Evolutionary conservation across 371 early-diverging fungal genomes (phyloP), one percentile per base, ranked within the genome.

Genomic region (Saksenaea oblongispora): DNA sequence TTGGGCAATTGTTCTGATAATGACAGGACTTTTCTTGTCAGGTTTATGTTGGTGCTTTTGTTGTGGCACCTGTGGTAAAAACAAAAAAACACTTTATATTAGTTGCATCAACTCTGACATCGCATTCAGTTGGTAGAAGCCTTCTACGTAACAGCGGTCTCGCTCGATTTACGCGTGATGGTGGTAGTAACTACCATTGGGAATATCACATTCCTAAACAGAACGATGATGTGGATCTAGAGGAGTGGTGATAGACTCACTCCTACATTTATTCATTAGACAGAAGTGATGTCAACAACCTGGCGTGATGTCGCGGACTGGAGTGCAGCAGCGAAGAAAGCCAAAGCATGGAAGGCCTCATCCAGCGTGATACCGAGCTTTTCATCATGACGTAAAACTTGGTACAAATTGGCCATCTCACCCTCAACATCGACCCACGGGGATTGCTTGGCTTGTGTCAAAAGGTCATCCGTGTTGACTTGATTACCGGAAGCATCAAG

Each of bases 1-100:
- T 11, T 71, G 73, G 70, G 54, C 75, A 3, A 65, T 75, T 15
- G 27, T 75, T 15, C 55, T 63, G 24, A 34, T 42, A 27, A 71
- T 72, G 13, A 63, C 66, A 0, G 11, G 64, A 0, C 15, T 76
- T 5, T 76, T 80, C 57, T 18, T 76, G 15, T 64, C 74, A 24
- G 80, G 77, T 0, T 18, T 79, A n/a, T 74, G 70, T 22, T 79
- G 80, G 76, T 76, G 76, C 17, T 79, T 79, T 59, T 79, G 76
- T 22, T 79, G 80, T 56, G 80, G 80, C 5, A 76, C 80, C 34
- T 79, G 80, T 58, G 75, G 80, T 79, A 73, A 62, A 59, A 47
- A n/a, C 18, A 7, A 37, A 13, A 22, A 37, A 58, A 10, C 26
- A 58, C 36, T 14, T 0, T 7, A 0, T 22, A 17, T 13, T n/a